Evolutionary conservation across 1,284 basidiomycete species (phyloP), one percentile per base, ranked within the genome.

Genomic region (Porphyrellus sp.): DNA sequence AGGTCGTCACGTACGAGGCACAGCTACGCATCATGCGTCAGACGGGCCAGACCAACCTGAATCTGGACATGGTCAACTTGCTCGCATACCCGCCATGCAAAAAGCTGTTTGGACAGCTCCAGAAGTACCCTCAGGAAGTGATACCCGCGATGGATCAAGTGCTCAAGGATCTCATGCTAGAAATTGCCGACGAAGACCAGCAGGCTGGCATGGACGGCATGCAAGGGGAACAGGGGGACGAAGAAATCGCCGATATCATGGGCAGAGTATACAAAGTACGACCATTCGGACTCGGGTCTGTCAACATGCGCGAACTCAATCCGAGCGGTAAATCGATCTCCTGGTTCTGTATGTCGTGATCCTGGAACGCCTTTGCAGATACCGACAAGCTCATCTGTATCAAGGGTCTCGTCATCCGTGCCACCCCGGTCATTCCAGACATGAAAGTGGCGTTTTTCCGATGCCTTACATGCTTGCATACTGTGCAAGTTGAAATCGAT

Each of bases 361-460:
- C 31, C 24, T 57, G 55, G n/a, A 52, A 43, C 46, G 23, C 23
- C 38, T 49, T n/a, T 48, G 23, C 54, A 95, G 94, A 98, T 65
- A 97, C 95, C 57, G 94, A 98, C 78, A 96, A 98, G 72, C 85
- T 99, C 34, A 90, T 98, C 24, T 89, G 86, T 47, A 87, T 99
- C 73, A 98, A 96, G 68, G 96, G 97, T 48, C 83, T 99, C 6
- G 94, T 99, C 59, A 99, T 99, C 61, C 91, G 97, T 37, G 92
- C 94, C 0, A 98, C 96, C 0, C 93, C 96, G 5, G 89, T 99
- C 64, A 98, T 99, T 53, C 96, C 97, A 2, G 96, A 99, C 72
- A 99, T 99, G 97, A 94, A 93, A 73, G 81, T 85, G 64, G 96
- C 95, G 28, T 99, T 99, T 77, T 99, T 99, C 84, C 90, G 95